Percentiles rank a stretch among this genome's conserved stretches.
These are phyloP conservation scores for Hyparrhenia diplandra DNA, from an alignment of 176 grass and related monocot genomes.

Conservation along the genomic window DNA sequence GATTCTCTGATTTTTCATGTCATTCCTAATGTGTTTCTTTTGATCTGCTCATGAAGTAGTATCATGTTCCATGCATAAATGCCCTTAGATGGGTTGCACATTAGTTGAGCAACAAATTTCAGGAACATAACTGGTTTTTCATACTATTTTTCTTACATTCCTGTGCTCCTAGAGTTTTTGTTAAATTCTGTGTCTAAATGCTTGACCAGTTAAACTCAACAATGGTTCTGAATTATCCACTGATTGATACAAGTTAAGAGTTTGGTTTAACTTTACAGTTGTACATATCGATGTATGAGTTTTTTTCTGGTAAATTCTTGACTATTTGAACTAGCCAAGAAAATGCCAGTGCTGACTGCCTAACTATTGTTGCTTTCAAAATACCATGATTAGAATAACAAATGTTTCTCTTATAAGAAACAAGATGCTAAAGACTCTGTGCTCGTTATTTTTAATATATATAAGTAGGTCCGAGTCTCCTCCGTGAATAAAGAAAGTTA, in stretches of 20 bases:
- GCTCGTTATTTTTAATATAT: neutral
- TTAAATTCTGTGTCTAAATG: neutral
- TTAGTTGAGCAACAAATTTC: neutral
- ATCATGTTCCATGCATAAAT: neutral
- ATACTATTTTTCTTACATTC: neutral
- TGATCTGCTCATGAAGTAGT: neutral
- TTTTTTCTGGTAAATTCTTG: neutral
- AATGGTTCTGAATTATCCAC: neutral
- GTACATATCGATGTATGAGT: neutral
- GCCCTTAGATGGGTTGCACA: neutral
- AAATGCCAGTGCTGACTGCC: neutral
- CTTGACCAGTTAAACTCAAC: neutral
- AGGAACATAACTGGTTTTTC: neutral
- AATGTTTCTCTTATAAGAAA: neutral
- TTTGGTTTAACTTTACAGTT: neutral
- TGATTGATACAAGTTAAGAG: neutral
- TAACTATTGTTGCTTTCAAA: neutral
- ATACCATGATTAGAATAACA: slow-evolving; percentile 9
- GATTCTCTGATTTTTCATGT: neutral
- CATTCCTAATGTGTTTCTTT: neutral
- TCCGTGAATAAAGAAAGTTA: neutral
- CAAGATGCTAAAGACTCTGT: neutral
- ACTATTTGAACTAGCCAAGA: slow-evolving; percentile 1
- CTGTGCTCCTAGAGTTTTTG: neutral
- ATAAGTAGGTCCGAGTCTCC: slow-evolving; percentile 13